phyloP scores from a whole-genome alignment of 768 basidiomycete genomes.

The Hirschioporus abietinus region DNA sequence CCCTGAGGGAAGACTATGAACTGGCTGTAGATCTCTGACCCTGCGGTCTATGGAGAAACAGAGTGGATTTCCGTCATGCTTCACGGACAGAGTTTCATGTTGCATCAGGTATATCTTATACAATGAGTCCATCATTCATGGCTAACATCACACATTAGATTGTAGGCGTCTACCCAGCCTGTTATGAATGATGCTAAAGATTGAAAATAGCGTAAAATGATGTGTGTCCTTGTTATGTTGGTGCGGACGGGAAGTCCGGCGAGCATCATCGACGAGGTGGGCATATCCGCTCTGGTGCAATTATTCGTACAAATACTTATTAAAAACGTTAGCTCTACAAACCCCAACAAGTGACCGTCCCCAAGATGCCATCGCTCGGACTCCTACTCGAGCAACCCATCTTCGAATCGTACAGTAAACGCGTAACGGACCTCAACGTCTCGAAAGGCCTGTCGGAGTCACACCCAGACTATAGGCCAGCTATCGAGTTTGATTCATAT shows the following conservation, averaged over 20 bases:
- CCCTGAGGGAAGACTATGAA: not conserved
- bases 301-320: not conserved
- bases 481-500: conserved; percentile 68
- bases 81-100: conserved; percentile 98
- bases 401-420: conserved; percentile 71
- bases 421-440: conserved; percentile 41
- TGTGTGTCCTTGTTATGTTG: conserved; percentile 74
- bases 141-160: conserved; percentile 10
- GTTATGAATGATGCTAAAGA: conserved; percentile 5
- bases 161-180: conserved; percentile 8
- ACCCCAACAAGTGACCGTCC: conserved; percentile 71
- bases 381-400: conserved; percentile 85
- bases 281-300: not conserved
- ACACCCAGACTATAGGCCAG: conserved; percentile 60
- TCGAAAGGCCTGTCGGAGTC: conserved; percentile 42
- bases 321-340: conserved; percentile 58
- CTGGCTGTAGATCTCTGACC: conserved; percentile 62
- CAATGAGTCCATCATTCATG: conserved; percentile 2
- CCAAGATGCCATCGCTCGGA: conserved; percentile 94
- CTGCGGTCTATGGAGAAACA: conserved; percentile 83
- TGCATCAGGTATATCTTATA: conserved; percentile 78
- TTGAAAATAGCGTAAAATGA: conserved; percentile 86
- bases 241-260: conserved; percentile 73
- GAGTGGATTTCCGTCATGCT: conserved; percentile 94
- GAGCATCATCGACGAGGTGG: conserved; percentile 68